A percentile compares a stretch with the other conserved stretches of the same genome.
Evolutionary conservation across 108 stramenopile genomes (phyloP).

Genomic region (Parietichytrium sp.): DNA sequence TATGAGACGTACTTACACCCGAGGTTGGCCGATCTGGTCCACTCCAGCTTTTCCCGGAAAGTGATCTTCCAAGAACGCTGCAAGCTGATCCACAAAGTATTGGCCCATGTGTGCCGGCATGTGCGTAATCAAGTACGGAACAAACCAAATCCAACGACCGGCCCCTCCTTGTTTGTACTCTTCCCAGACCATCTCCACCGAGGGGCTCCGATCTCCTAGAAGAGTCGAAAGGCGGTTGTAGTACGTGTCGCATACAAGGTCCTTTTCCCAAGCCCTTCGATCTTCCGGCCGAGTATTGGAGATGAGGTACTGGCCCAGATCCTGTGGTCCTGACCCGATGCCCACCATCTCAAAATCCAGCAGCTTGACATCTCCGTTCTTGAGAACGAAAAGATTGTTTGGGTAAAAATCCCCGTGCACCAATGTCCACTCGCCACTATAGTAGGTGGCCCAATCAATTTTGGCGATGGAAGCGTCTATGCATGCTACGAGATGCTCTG

Average conservation of each 20-base stretch:
- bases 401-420: conserved; percentile 49
- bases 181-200: not conserved
- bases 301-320: conserved; percentile 44
- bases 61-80: too few relatives aligned
- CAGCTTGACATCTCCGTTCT: not conserved
- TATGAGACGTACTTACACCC: too few relatives aligned
- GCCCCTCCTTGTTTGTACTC: not conserved
- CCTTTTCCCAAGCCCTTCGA: not conserved
- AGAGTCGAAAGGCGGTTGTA: not conserved
- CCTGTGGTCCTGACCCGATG: conserved; percentile 42
- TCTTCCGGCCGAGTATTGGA: conserved; percentile 34
- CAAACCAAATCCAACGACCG: conserved; percentile 9
- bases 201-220: not conserved
- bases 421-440: conserved; percentile 36
- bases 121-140: not conserved
- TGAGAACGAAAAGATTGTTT: conserved; percentile 31
- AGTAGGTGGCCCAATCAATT: not conserved
- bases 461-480: not conserved
- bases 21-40: too few relatives aligned
- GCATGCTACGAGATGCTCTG: not conserved
- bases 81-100: too few relatives aligned
- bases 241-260: not conserved
- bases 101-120: too few relatives aligned
- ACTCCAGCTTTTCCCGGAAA: too few relatives aligned
- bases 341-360: conserved; percentile 41